Base-by-base conservation (phyloP, 2,329 filamentous ascomycete genomes). In the Ophiocordyceps sinensis region DNA sequence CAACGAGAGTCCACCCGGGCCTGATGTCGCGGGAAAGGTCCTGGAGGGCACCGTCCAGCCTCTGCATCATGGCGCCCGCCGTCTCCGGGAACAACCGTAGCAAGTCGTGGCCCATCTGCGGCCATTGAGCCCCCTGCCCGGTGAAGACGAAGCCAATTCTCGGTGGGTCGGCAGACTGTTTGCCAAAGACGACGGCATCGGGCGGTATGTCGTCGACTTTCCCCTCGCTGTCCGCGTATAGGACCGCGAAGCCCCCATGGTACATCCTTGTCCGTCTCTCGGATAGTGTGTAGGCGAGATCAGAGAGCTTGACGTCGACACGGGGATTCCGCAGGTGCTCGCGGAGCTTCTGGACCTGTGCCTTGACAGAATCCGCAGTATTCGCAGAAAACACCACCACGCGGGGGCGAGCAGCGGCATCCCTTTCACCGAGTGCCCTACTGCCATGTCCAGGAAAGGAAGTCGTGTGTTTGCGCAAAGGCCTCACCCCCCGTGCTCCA, bases 81-180 rank as follows among this genome's bases (percentile, higher is more conserved):
- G 60, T 43, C 7, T 47, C 41, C 2, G 23, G 23, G 17, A 51
- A 51, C 4, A 44, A 28, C 28, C 47, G 42, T 14, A 62, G 38
- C 9, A 63, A 44, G 1, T 49, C 51, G 5, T 51, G 51, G 4
- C 59, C 63, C 65, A 68, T 68, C 0, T 52, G 53, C 3, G 56
- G 50, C 60, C 64, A 69, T 38, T 68, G 65, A 0, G 64, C 63
- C 2, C 66, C 66, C 42, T 69, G 66, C 5, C 66, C 65, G 0
- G 63, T 67, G 49, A 68, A 69, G 21, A 41, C 23, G 10, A 41
- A 41, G 29, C 28, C 64, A 50, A 32, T 51, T 49, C 7, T 56
- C 39, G 29, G 34, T 23, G 40, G 8, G 15, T 54, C 49, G 28
- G 47, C 56, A 2, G 53, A 49, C 15, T 42, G 44, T n/a, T 42